A percentile compares a stretch with the other conserved stretches of the same genome.
These are phyloP conservation scores for Alternaria sp. DNA, from an alignment of 2,329 filamentous ascomycete genomes.

Conservation along the genomic window DNA sequence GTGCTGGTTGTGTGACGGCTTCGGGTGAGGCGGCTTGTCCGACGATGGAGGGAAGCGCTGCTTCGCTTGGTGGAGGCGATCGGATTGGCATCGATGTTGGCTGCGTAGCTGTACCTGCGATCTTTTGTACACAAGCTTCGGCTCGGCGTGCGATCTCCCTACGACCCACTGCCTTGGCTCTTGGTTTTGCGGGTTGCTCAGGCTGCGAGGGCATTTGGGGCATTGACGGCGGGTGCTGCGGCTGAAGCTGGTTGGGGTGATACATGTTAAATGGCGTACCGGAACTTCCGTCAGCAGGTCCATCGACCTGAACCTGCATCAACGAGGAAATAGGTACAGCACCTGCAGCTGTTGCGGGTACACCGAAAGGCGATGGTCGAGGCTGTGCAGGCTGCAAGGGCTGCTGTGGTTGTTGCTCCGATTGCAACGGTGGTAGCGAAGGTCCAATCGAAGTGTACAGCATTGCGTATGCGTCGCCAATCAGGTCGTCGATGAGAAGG, in stretches of 20 bases:
- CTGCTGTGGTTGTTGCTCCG: constrained; percentile 47
- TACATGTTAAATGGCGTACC: constrained; percentile 34
- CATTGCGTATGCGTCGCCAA: constrained; percentile 84
- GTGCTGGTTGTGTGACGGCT: constrained; percentile 11
- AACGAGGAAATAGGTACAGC: constrained; percentile 38
- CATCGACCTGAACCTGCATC: constrained; percentile 44
- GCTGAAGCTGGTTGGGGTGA: constrained; percentile 33
- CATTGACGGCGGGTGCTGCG: constrained; percentile 19
- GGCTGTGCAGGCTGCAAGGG: constrained; percentile 16
- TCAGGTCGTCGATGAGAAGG: constrained; percentile 86
- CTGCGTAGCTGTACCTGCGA: constrained; percentile 36
- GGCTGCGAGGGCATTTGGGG: constrained; percentile 22
- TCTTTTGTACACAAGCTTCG: constrained; percentile 60
- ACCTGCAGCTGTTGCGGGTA: constrained; percentile 9
- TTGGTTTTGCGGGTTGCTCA: constrained; percentile 31
- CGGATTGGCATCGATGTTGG: constrained; percentile 43
- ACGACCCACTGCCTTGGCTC: constrained; percentile 65
- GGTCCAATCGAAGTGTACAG: constrained; percentile 73
- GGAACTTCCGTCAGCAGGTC: constrained; percentile 20
- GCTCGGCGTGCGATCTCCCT: constrained; percentile 65
- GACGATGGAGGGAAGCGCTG: constrained; percentile 20
- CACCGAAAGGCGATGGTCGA: constrained; percentile 7
- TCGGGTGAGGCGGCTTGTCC: constrained; percentile 26
- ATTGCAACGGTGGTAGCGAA: constrained; percentile 58
- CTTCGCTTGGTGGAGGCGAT: constrained; percentile 31